These are phyloP conservation scores for Eragrostis curvula DNA, from an alignment of 176 grass and related monocot species.

Conservation along the genomic window DNA sequence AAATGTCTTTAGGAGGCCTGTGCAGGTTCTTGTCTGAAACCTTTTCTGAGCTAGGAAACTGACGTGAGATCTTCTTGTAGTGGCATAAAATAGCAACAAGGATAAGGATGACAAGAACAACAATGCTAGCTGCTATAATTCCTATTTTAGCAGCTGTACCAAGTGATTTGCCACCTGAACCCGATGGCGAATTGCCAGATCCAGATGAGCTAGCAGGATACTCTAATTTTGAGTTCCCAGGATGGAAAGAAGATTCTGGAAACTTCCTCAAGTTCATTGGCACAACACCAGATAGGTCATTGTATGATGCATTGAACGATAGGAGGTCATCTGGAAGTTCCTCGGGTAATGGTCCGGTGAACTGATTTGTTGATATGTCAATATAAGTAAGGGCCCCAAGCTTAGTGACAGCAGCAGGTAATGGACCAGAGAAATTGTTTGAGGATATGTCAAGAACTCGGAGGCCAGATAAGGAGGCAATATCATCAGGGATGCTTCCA, in stretches of 20 bases:
- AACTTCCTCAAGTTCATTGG: constrained; percentile 91
- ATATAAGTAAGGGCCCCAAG: constrained; percentile 70
- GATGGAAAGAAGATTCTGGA: constrained; percentile 97
- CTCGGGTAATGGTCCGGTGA: constrained; percentile 76
- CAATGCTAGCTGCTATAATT: constrained; percentile 67
- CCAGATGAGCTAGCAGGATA: constrained; percentile 66
- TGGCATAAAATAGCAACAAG: constrained; percentile 60
- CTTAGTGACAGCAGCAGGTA: constrained; percentile 67
- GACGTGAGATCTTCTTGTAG: constrained; percentile 65
- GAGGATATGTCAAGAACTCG: constrained; percentile 77
- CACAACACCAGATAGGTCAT: constrained; percentile 90
- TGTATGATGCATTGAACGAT: constrained; percentile 89
- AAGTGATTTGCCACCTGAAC: constrained; percentile 54
- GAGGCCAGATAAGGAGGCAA: constrained; percentile 70
- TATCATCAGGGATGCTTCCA: constrained; percentile 80
- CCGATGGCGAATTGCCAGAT: constrained; percentile 53
- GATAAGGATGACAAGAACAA: constrained; percentile 70
- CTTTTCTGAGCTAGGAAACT: constrained; percentile 74
- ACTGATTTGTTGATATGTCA: constrained; percentile 80
- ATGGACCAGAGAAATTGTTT: constrained; percentile 86
- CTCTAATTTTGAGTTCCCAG: constrained; percentile 86
- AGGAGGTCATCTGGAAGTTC: constrained; percentile 66
- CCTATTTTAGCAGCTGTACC: constrained; percentile 58
- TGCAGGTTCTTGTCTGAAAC: constrained; percentile 75
- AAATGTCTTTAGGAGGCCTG: constrained; percentile 46